Base-by-base conservation (phyloP, 129 eudicot species). In the Arctium minus region DNA sequence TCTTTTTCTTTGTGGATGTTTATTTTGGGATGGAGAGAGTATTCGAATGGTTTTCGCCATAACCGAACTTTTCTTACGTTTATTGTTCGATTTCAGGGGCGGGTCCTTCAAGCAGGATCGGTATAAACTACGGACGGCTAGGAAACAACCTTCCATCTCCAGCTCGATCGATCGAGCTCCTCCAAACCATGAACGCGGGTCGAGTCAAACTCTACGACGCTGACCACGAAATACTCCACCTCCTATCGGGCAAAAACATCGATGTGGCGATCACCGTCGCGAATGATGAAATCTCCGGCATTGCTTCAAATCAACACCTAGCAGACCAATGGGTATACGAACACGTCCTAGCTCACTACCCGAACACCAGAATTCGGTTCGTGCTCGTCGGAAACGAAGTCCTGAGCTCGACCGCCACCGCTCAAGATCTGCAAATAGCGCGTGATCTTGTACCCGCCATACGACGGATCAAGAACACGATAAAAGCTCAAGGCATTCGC, bases 71-170 rank as follows among this genome's bases (percentile, higher is more conserved):
- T 39, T 75, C 53, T 50, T 10, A 32, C 2, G 22, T 2, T 6
- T 46, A 35, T 40, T 50, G 4, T 56, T 3, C 44, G n/a, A 39
- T 72, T 62, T 53, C 84, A 90, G 94, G 72, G 72, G 87, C 86
- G 5, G 79, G 40, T 6, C 7, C 75, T 36, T 74, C 88, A 13
- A 88, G 76, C 70, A 38, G 65, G 70, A 82, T 92, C 15, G 97
- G 93, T 17, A 78, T 93, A 73, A 91, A 89, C 83, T 93, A 93
- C 27, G 95, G 97, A n/a, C 87, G 90, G 22, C 65, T 81, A 64
- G 97, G 92, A 29, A 83, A 88, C 92, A 86, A 91, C 70, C 84
- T 93, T 36, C 97, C 91, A 30, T 85, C 97, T 42, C 92, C 95
- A 0, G 82, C 89, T 37, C 73, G 80, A 50, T 65, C 97, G 0